Percentiles rank a stretch among this genome's conserved stretches.
These are phyloP conservation scores for Phalaenopsis hybrid DNA, from an alignment of 116 monocot genomes.

Conservation along the genomic window DNA sequence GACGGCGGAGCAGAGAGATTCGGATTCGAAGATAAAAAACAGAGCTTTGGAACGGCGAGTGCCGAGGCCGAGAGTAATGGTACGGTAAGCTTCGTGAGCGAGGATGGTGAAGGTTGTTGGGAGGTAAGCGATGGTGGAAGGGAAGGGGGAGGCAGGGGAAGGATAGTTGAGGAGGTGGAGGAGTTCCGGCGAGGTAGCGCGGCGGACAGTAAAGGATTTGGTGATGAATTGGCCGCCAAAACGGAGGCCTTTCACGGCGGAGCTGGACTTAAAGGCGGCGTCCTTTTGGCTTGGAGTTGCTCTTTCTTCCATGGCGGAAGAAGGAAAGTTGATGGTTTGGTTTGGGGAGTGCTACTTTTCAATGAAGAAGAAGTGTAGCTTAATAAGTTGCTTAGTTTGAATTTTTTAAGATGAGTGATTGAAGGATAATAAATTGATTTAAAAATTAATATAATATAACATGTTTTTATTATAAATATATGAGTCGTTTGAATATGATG, in stretches of 20 bases:
- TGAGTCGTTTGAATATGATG: too few species aligned
- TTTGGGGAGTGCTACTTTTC: too few species aligned
- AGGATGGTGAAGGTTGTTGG: conserved; percentile 94
- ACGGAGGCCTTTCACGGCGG: conserved; percentile 68
- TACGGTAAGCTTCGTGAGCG: conserved; percentile 80
- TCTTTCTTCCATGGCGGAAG: too few species aligned
- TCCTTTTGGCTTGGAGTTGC: neutral
- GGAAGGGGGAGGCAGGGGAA: conserved; percentile 30
- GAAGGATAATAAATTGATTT: too few species aligned
- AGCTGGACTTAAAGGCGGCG: conserved; percentile 59
- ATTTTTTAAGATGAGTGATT: too few species aligned
- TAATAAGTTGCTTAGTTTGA: too few species aligned
- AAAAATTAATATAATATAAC: too few species aligned
- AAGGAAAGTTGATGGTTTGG: too few species aligned
- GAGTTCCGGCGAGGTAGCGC: conserved; percentile 55
- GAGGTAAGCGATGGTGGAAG: conserved; percentile 61
- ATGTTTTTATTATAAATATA: too few species aligned
- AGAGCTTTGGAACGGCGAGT: conserved; percentile 75
- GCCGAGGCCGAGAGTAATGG: conserved; percentile 83
- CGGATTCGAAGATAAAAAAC: conserved; percentile 81
- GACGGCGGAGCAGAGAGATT: conserved; percentile 39
- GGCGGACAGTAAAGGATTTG: conserved; percentile 78
- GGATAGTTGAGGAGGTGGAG: conserved; percentile 59
- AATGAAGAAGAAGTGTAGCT: too few species aligned
- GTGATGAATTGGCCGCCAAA: conserved; percentile 80